Conservation (phyloP, 225 moss, liverwort and hornwort genomes). For the Physcomitrellopsis africana region DNA sequence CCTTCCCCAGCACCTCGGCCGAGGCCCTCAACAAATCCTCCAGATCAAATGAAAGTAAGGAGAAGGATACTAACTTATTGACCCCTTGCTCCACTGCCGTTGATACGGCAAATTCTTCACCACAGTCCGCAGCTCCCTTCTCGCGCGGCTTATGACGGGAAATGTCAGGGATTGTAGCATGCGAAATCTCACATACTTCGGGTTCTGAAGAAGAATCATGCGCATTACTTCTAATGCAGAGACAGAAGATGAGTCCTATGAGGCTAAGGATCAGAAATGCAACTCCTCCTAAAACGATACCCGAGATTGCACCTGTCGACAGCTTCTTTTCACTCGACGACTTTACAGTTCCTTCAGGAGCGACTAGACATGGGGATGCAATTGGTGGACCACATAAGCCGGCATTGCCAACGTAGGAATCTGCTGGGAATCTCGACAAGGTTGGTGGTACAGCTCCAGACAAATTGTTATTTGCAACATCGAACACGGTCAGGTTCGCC, state of each 20-base stretch:
- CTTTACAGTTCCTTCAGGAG: background rate
- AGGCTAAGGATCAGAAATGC: slow-evolving; percentile 1
- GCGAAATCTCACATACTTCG: background rate
- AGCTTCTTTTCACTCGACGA: background rate
- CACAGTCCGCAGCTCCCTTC: slow-evolving; percentile 16
- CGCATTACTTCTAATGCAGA: slow-evolving; percentile 29
- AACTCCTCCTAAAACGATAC: slow-evolving; percentile 5
- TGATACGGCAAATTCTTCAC: slow-evolving; percentile 9
- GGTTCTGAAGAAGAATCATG: slow-evolving; percentile 10
- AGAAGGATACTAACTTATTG: slow-evolving; percentile 46
- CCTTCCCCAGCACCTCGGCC: slow-evolving; percentile 34
- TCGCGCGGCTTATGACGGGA: background rate
- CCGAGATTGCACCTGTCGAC: slow-evolving; percentile 2
- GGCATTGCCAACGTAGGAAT: slow-evolving; percentile 43
- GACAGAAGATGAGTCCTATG: slow-evolving; percentile 16
- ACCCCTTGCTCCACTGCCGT: slow-evolving; percentile 28
- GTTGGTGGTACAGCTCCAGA: slow-evolving; percentile 47
- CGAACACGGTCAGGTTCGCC: slow-evolving; percentile 31
- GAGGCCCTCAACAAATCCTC: slow-evolving; percentile 64
- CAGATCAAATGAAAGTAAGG: slow-evolving; percentile 39
- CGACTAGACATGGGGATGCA: background rate
- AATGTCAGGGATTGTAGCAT: background rate
- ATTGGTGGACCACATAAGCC: slow-evolving; percentile 50
- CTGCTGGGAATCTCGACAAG: slow-evolving; percentile 33
- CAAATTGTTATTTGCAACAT: slow-evolving; percentile 51